Percentiles rank a stretch among this genome's conserved stretches.
Evolutionary conservation across 2,329 filamentous ascomycete genomes (phyloP).

Genomic region (Fusarium pseudoanthophilum): DNA sequence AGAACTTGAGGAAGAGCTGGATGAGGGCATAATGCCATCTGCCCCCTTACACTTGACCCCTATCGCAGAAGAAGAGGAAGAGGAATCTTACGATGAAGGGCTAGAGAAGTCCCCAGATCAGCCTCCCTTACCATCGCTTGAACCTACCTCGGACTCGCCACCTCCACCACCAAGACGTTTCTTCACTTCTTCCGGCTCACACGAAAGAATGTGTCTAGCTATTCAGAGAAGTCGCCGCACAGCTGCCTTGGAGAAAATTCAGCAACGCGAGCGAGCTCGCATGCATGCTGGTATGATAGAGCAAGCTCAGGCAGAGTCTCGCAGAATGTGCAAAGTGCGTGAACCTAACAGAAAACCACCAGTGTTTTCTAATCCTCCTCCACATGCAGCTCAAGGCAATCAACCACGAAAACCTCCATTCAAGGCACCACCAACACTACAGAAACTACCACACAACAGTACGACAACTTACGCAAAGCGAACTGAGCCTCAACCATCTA

Average conservation of each 20-base stretch:
- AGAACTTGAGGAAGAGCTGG: slow-evolving; percentile 59
- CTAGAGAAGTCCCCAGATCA: slow-evolving; percentile 22
- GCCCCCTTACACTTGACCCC: slow-evolving; percentile 6
- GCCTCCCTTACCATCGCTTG: slow-evolving; percentile 24
- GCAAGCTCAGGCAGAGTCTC: slow-evolving; percentile 24
- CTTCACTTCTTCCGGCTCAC: slow-evolving; percentile 52
- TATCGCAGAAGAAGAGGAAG: slow-evolving; percentile 25
- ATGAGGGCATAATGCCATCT: slow-evolving; percentile 7
- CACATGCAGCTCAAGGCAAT: not conserved
- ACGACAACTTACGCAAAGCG: not conserved
- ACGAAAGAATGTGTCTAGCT: slow-evolving; percentile 50
- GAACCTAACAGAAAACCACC: not conserved
- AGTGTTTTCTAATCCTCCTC: not conserved
- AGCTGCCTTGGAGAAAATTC: slow-evolving; percentile 47
- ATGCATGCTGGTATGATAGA: slow-evolving; percentile 34
- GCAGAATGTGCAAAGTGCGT: not conserved
- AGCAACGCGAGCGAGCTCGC: slow-evolving; percentile 41
- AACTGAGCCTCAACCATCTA: not conserved
- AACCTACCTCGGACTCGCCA: slow-evolving; percentile 12
- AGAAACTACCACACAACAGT: slow-evolving; percentile 5
- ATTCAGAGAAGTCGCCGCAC: slow-evolving; percentile 50
- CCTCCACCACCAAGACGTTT: slow-evolving; percentile 44
- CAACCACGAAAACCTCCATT: not conserved
- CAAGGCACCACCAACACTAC: not conserved
- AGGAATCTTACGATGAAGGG: slow-evolving; percentile 22